A percentile compares a stretch with the other conserved stretches of the same genome.
These are phyloP conservation scores for Metarhizium humberi DNA, from an alignment of 2,329 filamentous ascomycete species.

Conservation along the genomic window DNA sequence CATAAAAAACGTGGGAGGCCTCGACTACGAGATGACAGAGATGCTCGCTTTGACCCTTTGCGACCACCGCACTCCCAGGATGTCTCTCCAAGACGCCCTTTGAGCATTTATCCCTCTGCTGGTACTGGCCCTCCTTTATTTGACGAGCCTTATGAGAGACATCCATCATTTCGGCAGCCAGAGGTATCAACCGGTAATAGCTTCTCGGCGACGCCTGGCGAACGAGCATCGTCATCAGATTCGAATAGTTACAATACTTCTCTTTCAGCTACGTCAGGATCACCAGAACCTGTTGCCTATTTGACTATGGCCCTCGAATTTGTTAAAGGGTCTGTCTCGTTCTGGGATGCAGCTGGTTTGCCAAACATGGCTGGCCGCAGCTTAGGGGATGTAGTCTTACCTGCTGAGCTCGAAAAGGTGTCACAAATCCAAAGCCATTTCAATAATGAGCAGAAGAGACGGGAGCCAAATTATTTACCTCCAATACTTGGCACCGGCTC, in stretches of 20 bases:
- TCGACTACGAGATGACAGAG: constrained; percentile 63
- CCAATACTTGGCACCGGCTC: constrained; percentile 51
- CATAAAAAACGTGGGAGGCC: constrained; percentile 79
- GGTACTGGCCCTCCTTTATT: constrained; percentile 33
- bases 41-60: constrained; percentile 45
- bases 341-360: constrained; percentile 45
- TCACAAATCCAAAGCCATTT: constrained; percentile 40
- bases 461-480: constrained; percentile 53
- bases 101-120: constrained; percentile 40
- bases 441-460: constrained; percentile 46
- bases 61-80: constrained; percentile 38
- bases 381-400: constrained; percentile 43
- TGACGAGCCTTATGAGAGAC: constrained; percentile 35
- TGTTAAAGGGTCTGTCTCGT: constrained; percentile 44
- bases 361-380: constrained; percentile 36
- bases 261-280: constrained; percentile 21
- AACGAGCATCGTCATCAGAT: constrained; percentile 28
- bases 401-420: constrained; percentile 43
- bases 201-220: constrained; percentile 36
- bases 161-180: constrained; percentile 41
- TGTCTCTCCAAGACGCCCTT: constrained; percentile 36
- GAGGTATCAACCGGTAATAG: constrained; percentile 44
- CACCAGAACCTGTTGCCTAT: constrained; percentile 44
- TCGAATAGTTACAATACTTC: not conserved
- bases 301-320: constrained; percentile 50